Base-by-base conservation (phyloP, 768 basidiomycete genomes). In the Lactarius akahatsu region DNA sequence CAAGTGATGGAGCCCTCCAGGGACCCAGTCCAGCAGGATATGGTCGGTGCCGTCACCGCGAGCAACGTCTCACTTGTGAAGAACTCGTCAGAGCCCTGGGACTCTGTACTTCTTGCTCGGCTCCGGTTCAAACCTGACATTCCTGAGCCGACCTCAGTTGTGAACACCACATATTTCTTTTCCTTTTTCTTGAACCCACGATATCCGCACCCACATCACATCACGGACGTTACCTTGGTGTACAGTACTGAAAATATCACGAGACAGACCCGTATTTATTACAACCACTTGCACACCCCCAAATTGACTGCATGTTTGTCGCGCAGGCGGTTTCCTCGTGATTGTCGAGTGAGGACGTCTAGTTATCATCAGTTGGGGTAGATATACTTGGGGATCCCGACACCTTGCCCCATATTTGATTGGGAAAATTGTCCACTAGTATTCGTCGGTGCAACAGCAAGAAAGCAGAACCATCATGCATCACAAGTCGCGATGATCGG, bases 111-210 rank as follows among this genome's bases (percentile, higher is more conserved):
- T 26, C 72, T 92, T 30, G 85, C 88, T 13, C 78, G 86, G 13
- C 74, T 92, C 59, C 78, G 87, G 36, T 91, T 91, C 77, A 86
- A 84, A 66, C 81, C 84, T 1, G 89, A 90, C 67, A 76, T 77
- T 34, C 65, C 77, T 4, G 84, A 84, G 54, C 87, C 89, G 1
- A 90, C 86, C 16, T 79, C 80, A n/a, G 32, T 67, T 81, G 71
- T 83, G 65, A 65, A 45, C 20, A 34, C 2, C n/a, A 32, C 26
- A 8, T 16, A 18, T 20, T 40, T 18, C 2, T 20, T 32, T 18
- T 10, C 4, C 36, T 38, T 56, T 32, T 23, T 41, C 30, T 36
- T 45, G 18, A 41, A 23, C 26, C 26, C 26, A 26, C 50, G 23
- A 50, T 50, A 50, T 26, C n/a, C 23, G 47, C 23, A 52, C 13